A percentile compares a stretch with the other conserved stretches of the same genome.
These are phyloP conservation scores for Metschnikowia similis DNA, from an alignment of 805 yeast species.

Conservation along the genomic window DNA sequence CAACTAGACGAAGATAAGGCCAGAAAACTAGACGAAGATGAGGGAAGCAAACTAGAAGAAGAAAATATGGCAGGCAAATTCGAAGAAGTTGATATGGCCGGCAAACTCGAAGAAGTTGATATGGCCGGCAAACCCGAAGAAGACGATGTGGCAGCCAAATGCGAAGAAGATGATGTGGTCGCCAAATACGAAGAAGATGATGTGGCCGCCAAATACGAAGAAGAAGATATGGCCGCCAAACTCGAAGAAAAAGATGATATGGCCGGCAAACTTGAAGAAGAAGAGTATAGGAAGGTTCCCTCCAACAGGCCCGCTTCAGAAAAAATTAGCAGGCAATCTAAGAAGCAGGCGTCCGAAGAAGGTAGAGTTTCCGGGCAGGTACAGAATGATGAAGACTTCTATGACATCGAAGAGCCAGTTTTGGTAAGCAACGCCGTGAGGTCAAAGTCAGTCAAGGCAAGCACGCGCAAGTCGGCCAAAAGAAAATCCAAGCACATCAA, in stretches of 20 bases:
- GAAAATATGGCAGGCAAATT: too few relatives aligned
- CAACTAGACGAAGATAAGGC: too few relatives aligned
- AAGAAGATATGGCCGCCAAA: too few relatives aligned
- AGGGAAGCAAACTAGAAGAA: too few relatives aligned
- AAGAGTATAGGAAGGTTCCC: too few relatives aligned
- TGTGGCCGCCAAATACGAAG: background rate
- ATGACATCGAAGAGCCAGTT: slow-evolving; percentile 36
- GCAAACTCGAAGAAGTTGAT: background rate
- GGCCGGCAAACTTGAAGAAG: too few relatives aligned
- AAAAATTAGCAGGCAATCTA: too few relatives aligned
- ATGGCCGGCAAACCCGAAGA: background rate
- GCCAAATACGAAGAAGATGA: background rate
- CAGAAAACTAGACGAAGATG: too few relatives aligned
- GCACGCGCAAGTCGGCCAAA: slow-evolving; percentile 17
- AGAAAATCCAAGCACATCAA: slow-evolving; percentile 16
- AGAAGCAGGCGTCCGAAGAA: background rate
- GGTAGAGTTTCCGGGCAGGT: background rate
- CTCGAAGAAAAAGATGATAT: too few relatives aligned
- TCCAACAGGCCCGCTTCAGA: too few relatives aligned
- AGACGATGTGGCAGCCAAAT: too few relatives aligned
- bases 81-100: too few relatives aligned
- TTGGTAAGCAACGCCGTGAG: slow-evolving; percentile 28
- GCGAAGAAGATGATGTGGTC: background rate
- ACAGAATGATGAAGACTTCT: slow-evolving; percentile 26
- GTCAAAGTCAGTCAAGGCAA: slow-evolving; percentile 27